Evolutionary conservation across 305 asterid genomes (phyloP).

Genomic region (Solanum hybrid): DNA sequence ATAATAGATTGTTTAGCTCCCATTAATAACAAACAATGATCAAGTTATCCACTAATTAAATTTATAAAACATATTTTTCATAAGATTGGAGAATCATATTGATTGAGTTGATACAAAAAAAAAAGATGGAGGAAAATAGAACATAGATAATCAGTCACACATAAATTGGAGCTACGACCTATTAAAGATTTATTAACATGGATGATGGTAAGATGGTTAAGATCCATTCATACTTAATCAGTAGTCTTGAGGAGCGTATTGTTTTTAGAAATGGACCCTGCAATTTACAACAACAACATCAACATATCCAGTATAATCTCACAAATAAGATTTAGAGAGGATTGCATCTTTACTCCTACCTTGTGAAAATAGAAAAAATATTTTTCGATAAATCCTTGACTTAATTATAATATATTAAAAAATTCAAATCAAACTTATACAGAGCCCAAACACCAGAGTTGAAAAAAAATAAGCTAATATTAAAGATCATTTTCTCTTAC

Average conservation of each 20-base stretch:
- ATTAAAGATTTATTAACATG: not conserved
- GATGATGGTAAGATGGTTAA: not conserved
- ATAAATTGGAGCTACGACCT: not conserved
- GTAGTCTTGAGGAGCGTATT: not conserved
- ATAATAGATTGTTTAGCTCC: not conserved
- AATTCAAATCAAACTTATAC: not conserved
- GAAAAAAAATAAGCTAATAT: not conserved
- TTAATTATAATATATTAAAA: not conserved
- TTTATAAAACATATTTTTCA: not conserved
- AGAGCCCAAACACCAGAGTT: not conserved
- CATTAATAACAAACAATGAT: not conserved
- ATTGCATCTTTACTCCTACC: not conserved
- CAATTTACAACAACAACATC: not conserved
- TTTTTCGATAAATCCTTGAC: not conserved
- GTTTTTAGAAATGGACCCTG: not conserved
- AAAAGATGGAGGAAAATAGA: not conserved
- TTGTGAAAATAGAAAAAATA: not conserved
- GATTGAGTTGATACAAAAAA: not conserved
- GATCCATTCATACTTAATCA: not conserved
- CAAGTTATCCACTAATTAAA: not conserved
- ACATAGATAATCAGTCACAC: not conserved
- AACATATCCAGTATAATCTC: not conserved
- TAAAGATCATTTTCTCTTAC: not conserved
- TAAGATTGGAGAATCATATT: not conserved
- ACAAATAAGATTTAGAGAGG: fast-evolving